These are phyloP conservation scores for Nemania sp. DNA, from an alignment of 2,329 filamentous ascomycete genomes.

Conservation along the genomic window DNA sequence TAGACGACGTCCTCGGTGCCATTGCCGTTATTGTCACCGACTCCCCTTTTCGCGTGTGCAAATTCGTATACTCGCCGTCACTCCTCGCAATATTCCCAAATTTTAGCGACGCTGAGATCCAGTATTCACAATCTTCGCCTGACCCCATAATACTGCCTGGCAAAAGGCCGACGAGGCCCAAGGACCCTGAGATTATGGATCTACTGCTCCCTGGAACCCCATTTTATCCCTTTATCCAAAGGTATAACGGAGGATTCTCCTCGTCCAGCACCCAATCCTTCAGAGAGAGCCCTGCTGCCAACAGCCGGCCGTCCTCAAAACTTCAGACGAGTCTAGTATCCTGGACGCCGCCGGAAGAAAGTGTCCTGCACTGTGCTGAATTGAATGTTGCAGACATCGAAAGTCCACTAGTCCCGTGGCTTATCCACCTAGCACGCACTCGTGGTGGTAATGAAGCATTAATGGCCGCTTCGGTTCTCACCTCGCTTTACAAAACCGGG, in stretches of 20 bases:
- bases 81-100: constrained; percentile 71
- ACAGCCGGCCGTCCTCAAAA: constrained; percentile 35
- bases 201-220: constrained; percentile 63
- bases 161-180: constrained; percentile 49
- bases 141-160: constrained; percentile 57
- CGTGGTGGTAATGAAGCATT: constrained; percentile 62
- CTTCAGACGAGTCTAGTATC: constrained; percentile 33
- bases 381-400: constrained; percentile 62
- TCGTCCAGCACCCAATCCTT: constrained; percentile 52
- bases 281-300: constrained; percentile 41
- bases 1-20: constrained; percentile 75
- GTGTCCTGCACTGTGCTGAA: constrained; percentile 33
- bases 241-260: constrained; percentile 51
- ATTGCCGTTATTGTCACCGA: constrained; percentile 75
- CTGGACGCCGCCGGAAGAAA: constrained; percentile 35
- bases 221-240: constrained; percentile 40
- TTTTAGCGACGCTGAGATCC: constrained; percentile 54
- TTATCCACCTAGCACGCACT: constrained; percentile 66
- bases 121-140: constrained; percentile 54
- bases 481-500: constrained; percentile 69
- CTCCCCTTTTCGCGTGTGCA: constrained; percentile 76
- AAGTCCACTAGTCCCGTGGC: constrained; percentile 72
- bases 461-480: constrained; percentile 70
- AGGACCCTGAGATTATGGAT: constrained; percentile 61
- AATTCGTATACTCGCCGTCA: constrained; percentile 69